These are phyloP conservation scores for Bipolaris sorokiniana DNA, from an alignment of 2,329 filamentous ascomycete genomes.

Conservation along the genomic window DNA sequence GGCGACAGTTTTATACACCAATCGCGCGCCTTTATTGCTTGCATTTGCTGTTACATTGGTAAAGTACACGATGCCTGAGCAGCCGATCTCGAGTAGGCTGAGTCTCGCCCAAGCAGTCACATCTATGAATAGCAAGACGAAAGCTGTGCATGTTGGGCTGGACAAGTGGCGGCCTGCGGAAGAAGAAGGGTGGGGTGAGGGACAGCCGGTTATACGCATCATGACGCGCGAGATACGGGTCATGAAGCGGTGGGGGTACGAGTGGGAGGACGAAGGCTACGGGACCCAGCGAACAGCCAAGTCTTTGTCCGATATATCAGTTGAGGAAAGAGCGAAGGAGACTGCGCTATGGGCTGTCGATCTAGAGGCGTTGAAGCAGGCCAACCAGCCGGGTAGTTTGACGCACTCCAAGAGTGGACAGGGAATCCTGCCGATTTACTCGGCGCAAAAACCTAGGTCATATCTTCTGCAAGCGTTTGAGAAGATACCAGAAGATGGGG, in stretches of 20 bases:
- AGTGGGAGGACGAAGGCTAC: conserved; percentile 27
- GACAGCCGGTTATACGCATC: conserved; percentile 74
- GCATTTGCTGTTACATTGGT: conserved; percentile 78
- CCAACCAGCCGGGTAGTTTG: conserved; percentile 42
- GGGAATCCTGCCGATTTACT: conserved; percentile 71
- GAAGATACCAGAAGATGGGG: conserved; percentile 35
- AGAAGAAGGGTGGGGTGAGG: conserved; percentile 74
- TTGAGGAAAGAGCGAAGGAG: conserved; percentile 36
- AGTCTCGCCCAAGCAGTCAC: conserved; percentile 85
- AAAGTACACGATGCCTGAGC: conserved; percentile 82
- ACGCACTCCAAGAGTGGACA: conserved; percentile 23
- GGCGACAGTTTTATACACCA: conserved; percentile 68
- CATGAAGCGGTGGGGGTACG: conserved; percentile 77
- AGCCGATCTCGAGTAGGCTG: conserved; percentile 81
- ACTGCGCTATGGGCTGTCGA: conserved; percentile 66
- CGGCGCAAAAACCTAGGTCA: conserved; percentile 69
- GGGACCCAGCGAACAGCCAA: conserved; percentile 21
- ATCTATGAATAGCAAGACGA: conserved; percentile 77
- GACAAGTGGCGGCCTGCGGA: conserved; percentile 69
- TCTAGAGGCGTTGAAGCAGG: conserved; percentile 60
- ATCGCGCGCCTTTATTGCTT: conserved; percentile 80
- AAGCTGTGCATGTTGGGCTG: conserved; percentile 76
- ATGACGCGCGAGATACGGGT: conserved; percentile 77
- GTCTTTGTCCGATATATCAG: conserved; percentile 21
- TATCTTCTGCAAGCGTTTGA: conserved; percentile 67